phyloP scores from a whole-genome alignment of 2,329 filamentous ascomycete species.

The Escovopsis sp. region DNA sequence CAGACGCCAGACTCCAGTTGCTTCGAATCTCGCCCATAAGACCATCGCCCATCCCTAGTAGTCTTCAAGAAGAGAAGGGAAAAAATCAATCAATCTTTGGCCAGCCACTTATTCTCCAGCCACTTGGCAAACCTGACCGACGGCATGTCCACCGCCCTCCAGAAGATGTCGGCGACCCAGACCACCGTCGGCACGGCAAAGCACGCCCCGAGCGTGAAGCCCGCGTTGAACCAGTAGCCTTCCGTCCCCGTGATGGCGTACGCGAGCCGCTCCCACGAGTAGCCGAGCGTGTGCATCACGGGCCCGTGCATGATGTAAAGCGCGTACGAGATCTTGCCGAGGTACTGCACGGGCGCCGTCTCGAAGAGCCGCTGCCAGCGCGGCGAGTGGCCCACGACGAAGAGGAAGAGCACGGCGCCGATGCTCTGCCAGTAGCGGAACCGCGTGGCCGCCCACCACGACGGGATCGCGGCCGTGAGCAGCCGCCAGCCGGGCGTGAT shows the following conservation, averaged over 20 bases:
- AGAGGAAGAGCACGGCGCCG: constrained; percentile 37
- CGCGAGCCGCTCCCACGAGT: constrained; percentile 33
- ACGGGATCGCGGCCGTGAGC: constrained; percentile 32
- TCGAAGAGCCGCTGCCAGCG: constrained; percentile 37
- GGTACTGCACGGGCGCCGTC: constrained; percentile 35
- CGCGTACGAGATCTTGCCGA: constrained; percentile 46
- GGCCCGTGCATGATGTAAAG: constrained; percentile 48
- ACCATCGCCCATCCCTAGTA: no score
- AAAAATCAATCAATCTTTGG: constrained; percentile 5
- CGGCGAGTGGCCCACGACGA: constrained; percentile 31
- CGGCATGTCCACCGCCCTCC: constrained; percentile 39
- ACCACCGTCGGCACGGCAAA: constrained; percentile 37
- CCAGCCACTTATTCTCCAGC: constrained; percentile 31
- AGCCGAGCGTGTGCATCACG: constrained; percentile 37
- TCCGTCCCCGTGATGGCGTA: constrained; percentile 34
- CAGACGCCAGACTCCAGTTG: no score
- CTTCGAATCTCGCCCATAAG: no score
- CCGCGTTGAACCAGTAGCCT: constrained; percentile 28
- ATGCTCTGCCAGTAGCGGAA: constrained; percentile 43
- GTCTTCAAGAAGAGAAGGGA: no score
- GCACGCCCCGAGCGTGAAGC: constrained; percentile 30
- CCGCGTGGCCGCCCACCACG: constrained; percentile 29
- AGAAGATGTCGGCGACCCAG: constrained; percentile 42
- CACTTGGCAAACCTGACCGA: constrained; percentile 42
- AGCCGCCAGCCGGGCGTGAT: constrained; percentile 38